Conservation (phyloP, 148 eudicot genomes). For the Nepenthes mirabilis region DNA sequence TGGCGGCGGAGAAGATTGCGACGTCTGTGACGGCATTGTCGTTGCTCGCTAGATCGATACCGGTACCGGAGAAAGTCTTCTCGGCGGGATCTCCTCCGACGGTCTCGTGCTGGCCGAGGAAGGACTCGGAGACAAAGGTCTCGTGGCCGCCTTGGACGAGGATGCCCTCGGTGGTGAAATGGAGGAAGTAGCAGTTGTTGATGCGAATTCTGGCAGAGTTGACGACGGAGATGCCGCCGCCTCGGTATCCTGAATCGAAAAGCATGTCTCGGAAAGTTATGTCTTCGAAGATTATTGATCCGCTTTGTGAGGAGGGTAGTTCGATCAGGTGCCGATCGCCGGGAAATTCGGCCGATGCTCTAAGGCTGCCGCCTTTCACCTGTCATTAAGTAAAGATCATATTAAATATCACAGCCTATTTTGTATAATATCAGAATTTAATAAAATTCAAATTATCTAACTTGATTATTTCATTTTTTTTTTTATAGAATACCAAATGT, state of each 20-base stretch:
- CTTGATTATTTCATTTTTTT: too few relatives aligned
- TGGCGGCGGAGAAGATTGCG: constrained; percentile 67
- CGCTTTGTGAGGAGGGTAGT: constrained; percentile 8
- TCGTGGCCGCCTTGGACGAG: constrained; percentile 69
- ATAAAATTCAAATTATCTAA: too few relatives aligned
- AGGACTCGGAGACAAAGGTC: constrained; percentile 56
- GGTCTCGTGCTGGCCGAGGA: constrained; percentile 71
- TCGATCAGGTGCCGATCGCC: constrained; percentile 44
- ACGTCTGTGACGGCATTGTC: constrained; percentile 73
- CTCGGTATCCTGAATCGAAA: constrained; percentile 58
- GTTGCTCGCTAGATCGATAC: constrained; percentile 48
- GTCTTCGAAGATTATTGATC: constrained; percentile 36
- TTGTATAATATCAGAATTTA: too few relatives aligned
- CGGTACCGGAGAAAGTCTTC: constrained; percentile 64
- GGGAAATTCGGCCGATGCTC: constrained; percentile 47
- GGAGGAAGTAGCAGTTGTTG: constrained; percentile 72
- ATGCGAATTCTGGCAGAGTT: constrained; percentile 51
- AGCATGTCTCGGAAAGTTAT: constrained; percentile 66
- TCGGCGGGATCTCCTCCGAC: constrained; percentile 61
- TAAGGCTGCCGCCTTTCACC: constrained; percentile 73
- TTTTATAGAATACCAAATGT: too few relatives aligned
- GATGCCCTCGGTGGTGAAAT: constrained; percentile 63
- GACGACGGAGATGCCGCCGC: constrained; percentile 55
- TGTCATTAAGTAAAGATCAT: constrained; percentile 7
- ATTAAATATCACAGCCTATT: too few relatives aligned